Percentiles rank a stretch among this genome's conserved stretches.
Conservation (phyloP, 2,329 filamentous ascomycete species). For the Tolypocladium ovalisporum region DNA sequence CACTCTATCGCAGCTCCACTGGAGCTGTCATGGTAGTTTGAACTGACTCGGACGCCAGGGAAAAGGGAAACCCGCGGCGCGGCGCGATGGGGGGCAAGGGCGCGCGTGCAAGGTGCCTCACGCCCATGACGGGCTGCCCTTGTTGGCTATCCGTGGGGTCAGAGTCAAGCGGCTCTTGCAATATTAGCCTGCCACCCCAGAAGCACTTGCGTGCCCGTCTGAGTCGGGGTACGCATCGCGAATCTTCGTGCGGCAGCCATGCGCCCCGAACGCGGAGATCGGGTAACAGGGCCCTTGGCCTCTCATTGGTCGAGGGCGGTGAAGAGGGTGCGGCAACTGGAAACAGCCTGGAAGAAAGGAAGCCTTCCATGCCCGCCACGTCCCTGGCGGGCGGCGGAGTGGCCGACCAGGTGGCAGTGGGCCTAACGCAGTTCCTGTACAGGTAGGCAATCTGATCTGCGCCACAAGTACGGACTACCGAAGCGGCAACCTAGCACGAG, state of each 20-base stretch:
- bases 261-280: neutral
- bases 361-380: neutral
- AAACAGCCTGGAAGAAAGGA: neutral
- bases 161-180: neutral
- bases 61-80: neutral
- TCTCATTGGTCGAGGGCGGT: neutral
- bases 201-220: neutral
- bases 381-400: neutral
- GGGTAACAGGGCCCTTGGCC: neutral
- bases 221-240: neutral
- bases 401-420: neutral
- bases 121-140: neutral
- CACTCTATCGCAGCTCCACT: neutral
- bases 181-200: neutral
- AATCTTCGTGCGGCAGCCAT: neutral
- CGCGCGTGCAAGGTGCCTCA: neutral
- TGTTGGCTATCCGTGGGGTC: neutral
- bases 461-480: neutral
- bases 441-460: no score
- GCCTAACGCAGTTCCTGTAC: neutral
- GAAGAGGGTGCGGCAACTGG: neutral
- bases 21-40: neutral
- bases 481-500: neutral
- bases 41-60: neutral
- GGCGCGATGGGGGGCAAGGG: neutral